Evolutionary conservation across 1,284 basidiomycete genomes (phyloP), one percentile per base, ranked within the genome.

Genomic region (Boletus semigastroideus): DNA sequence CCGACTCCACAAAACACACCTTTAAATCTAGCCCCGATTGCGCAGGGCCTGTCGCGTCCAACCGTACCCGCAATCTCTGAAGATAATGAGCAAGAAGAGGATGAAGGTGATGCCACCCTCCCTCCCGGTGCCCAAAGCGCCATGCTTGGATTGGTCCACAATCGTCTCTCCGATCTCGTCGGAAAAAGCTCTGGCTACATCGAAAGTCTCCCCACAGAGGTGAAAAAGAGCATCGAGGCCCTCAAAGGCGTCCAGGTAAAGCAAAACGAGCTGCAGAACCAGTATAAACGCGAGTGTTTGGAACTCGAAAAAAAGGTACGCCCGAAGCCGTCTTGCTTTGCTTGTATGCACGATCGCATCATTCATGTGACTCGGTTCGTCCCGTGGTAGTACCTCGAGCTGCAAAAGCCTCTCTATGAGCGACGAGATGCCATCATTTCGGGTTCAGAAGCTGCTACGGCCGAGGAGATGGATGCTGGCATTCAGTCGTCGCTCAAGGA

Each of bases 211-310:
- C 92, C 95, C 13, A 73, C 79, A 43, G 84, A 88, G 51, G 84
- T 96, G 63, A 92, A 91, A 74, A 79, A 87, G 69, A 90, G 87
- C 64, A 78, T 98, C 66, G 91, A 96, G 74, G 96, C 87, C 37
- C 79, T 99, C 65, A 97, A 98, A 74, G 96, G 94, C 54, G 80
- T 99, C 41, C 95, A 98, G 74, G 86, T 86, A 60, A 89, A 95
- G 77, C 94, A 98, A 74, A 86, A 86, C 64, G 91, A 94, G 70
- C 83, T 98, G 52, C 93, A 98, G 73, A 90, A 90, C 66, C 84
- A 95, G 78, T 97, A 96, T 83, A 98, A 98, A 76, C 85, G 88
- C 67, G 96, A 98, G 74, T 93, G 94, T 66, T 81, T 98, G 53
- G 94, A 96, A 74, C 82, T 99, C 52, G 95, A 99, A 80, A 94